These are phyloP conservation scores for Rhodotorula sp. DNA, from an alignment of 1,284 basidiomycete genomes.

Conservation along the genomic window DNA sequence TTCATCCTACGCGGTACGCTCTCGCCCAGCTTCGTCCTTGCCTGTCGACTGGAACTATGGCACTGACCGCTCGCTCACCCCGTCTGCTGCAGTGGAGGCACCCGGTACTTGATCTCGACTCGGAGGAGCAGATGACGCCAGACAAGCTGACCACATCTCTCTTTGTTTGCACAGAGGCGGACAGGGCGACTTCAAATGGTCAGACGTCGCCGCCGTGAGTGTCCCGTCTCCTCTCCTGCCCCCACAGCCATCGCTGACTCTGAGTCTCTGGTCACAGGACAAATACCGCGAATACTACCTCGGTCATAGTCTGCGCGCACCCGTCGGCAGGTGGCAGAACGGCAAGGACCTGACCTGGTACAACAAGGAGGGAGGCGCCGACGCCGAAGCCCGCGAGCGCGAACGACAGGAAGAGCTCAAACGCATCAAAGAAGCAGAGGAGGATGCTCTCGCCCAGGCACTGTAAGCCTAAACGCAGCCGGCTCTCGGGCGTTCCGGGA, in stretches of 20 bases:
- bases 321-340: slow-evolving; percentile 42
- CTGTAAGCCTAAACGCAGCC: slow-evolving; percentile 27
- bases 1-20: slow-evolving; percentile 28
- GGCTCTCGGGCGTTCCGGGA: too few relatives aligned
- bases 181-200: slow-evolving; percentile 42
- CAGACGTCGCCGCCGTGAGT: slow-evolving; percentile 30
- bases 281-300: slow-evolving; percentile 43
- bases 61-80: neutral
- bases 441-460: slow-evolving; percentile 42
- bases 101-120: slow-evolving; percentile 12
- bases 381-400: slow-evolving; percentile 25
- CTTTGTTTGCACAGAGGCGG: slow-evolving; percentile 18
- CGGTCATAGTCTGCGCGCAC: slow-evolving; percentile 41
- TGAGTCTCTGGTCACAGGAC: slow-evolving; percentile 13
- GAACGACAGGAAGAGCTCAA: slow-evolving; percentile 35
- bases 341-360: slow-evolving; percentile 42
- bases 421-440: slow-evolving; percentile 41
- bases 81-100: slow-evolving; percentile 25
- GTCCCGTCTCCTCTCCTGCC: neutral
- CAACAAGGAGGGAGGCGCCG: slow-evolving; percentile 35
- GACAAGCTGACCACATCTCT: neutral
- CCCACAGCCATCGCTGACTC: neutral
- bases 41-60: neutral
- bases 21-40: neutral
- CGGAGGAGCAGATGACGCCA: too few relatives aligned